Base-by-base conservation (phyloP, 495 filamentous ascomycete species). In the Trypethelium eluteriae region DNA sequence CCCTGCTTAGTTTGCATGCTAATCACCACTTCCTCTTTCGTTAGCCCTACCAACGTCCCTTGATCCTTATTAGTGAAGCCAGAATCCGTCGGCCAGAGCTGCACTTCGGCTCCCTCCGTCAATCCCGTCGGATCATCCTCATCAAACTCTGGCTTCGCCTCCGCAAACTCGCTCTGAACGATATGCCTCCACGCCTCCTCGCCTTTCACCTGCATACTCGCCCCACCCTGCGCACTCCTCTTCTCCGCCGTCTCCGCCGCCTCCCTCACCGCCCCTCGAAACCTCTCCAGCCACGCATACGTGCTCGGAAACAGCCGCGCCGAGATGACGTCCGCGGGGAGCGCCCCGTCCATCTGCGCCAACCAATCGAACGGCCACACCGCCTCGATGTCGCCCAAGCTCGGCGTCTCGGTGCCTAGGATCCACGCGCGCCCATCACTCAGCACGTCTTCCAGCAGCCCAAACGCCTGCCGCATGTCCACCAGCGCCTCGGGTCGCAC, bases 311-410 rank as follows among this genome's bases (percentile, higher is more conserved):
- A 85, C 12, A 67, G 72, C 25, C 73, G 63, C 46, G 68, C 70
- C 1, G 77, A 76, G 57, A 87, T 75, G 14, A 75, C 49, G 4
- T 76, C 73, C 25, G 72, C 68, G 49, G 79, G 76, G 38, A 87
- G 69, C 11, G 83, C 81, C 0, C 79, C 65, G 2, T 65, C 75
- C 6, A 74, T 70, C 1, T 36, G 3, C 25, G 53, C 53, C 18
- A 88, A 66, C 87, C 88, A 89, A 69, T 84, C 79, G 63, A 88
- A 78, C 0, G 77, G 71, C 86, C 85, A 89, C 12, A 85, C 76
- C 18, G 80, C 77, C 79, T 88, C 83, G 53, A 89, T 81, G 73
- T 89, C 88, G 3, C 79, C 83, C 71, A 86, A 70, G 14, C 74
- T 73, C 10, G 85, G 80, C 38, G 72, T 73, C 10, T 76, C 67